Base-by-base conservation (phyloP, 2,329 filamentous ascomycete species). In the Xylariaceae sp. region DNA sequence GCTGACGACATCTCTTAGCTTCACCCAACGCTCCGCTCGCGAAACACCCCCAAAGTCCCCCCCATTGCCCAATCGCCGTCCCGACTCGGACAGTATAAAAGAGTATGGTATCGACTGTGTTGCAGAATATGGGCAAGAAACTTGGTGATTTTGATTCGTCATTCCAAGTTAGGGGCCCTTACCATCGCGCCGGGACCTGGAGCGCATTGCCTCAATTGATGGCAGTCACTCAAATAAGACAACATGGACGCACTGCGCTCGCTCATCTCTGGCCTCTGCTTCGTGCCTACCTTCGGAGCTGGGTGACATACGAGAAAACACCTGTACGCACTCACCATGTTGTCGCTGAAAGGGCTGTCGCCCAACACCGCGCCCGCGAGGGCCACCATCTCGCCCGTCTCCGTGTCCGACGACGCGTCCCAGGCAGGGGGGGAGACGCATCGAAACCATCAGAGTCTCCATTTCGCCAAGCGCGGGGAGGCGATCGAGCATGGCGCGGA, bases 361-460 rank as follows among this genome's bases (percentile, higher is more conserved):
- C 70, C 71, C 1, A 63, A 67, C 22, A 76, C 52, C n/a, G 63
- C 62, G 2, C n/a, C 21, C 8, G 68, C 66, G 31, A 74, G 68
- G 40, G 68, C 71, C 39, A 67, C 65, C 31, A 74, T 65, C 0
- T 66, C 72, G 29, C 77, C 76, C 1, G 66, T 59, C 72, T 77
- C 76, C 8, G n/a, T 23, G 8, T 8, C 21, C 21, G 21, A 23
- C 8, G 21, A 23, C 21, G n/a, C n/a, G n/a, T n/a, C n/a, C n/a
- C 21, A 23, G n/a, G 21, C 8, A 23, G 21, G n/a, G 21, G n/a
- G 21, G 15, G 24, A 7, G 24, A 12, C 24, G 37, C 27, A 23
- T 23, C 12, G 21, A 23, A 23, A 23, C 8, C 12, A 23, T 23
- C 8, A 12, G 8, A 23, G 8, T 12, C 12, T 23, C 21, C 8